Conservation (phyloP, 2,329 filamentous ascomycete genomes). For the Nigrospora sphaerica region DNA sequence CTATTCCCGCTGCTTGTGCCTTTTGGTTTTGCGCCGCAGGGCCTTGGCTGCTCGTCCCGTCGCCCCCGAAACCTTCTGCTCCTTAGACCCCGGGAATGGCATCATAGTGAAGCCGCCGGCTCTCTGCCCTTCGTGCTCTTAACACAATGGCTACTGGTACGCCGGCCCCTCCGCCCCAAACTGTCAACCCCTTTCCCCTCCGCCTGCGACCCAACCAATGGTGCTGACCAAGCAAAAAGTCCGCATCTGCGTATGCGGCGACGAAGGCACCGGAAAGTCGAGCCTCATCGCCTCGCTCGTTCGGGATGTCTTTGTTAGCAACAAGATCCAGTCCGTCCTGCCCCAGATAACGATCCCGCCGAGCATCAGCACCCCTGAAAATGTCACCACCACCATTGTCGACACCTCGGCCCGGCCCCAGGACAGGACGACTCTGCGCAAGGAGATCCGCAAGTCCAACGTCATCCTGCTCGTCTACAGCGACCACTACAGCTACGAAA, state of each 20-base stretch:
- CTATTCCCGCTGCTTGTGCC: too few relatives aligned
- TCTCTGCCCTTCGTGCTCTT: background rate
- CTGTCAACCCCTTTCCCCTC: background rate
- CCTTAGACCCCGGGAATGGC: conserved; percentile 8
- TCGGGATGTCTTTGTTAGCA: conserved; percentile 92
- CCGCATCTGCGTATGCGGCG: conserved; percentile 91
- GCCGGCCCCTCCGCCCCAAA: background rate
- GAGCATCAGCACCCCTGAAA: conserved; percentile 86
- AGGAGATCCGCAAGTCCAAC: conserved; percentile 94
- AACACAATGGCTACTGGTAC: conserved; percentile 8
- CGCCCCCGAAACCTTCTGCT: conserved; percentile 13
- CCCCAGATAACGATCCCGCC: conserved; percentile 94
- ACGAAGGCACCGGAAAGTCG: conserved; percentile 91
- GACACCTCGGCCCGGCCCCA: conserved; percentile 94
- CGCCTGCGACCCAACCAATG: background rate
- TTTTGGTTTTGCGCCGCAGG: too few relatives aligned
- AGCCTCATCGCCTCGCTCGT: conserved; percentile 92
- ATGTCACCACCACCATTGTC: conserved; percentile 95
- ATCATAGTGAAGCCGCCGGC: conserved; percentile 1
- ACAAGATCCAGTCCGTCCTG: conserved; percentile 90
- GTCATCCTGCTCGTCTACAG: conserved; percentile 96
- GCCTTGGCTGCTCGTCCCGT: background rate
- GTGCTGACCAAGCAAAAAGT: conserved; percentile 38
- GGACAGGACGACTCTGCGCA: conserved; percentile 81
- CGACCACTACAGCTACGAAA: conserved; percentile 98